Evolutionary conservation across 78 protist species (phyloP).

Genomic region (Polysphondylium violaceum): DNA sequence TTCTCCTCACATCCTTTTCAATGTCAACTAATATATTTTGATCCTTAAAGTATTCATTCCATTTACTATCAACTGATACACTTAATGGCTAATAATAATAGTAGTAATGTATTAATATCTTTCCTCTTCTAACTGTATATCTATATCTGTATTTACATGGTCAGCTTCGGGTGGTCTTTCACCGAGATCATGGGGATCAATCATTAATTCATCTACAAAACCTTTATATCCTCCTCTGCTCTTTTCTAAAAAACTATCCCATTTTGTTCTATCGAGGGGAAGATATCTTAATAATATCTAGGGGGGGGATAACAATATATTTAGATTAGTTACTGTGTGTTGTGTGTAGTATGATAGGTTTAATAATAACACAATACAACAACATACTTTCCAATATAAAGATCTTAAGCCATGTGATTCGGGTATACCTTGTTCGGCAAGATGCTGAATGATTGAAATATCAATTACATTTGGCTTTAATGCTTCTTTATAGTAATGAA

Average conservation of each 20-base stretch:
- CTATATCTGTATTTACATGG: slow-evolving; percentile 49
- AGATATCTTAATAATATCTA: slow-evolving; percentile 73
- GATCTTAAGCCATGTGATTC: slow-evolving; percentile 81
- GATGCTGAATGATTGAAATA: slow-evolving; percentile 63
- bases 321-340: not conserved
- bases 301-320: not conserved
- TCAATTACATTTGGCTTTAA: slow-evolving; percentile 38
- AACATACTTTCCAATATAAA: slow-evolving; percentile 81
- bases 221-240: slow-evolving; percentile 52
- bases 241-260: slow-evolving; percentile 25
- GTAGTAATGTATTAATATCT: not conserved
- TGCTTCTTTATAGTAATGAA: slow-evolving; percentile 72
- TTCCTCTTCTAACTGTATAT: not conserved
- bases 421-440: slow-evolving; percentile 80
- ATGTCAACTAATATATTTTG: slow-evolving; percentile 71
- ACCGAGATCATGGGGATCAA: slow-evolving; percentile 60
- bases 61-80: slow-evolving; percentile 56
- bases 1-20: slow-evolving; percentile 84
- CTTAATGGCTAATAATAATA: slow-evolving; percentile 66
- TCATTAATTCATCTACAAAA: slow-evolving; percentile 64
- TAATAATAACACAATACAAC: not conserved
- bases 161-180: slow-evolving; percentile 24
- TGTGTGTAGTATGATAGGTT: not conserved
- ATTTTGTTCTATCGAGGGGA: slow-evolving; percentile 43
- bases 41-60: slow-evolving; percentile 85